phyloP scores from a whole-genome alignment of 192 early-diverging fungal species.

The Backusella westeae region DNA sequence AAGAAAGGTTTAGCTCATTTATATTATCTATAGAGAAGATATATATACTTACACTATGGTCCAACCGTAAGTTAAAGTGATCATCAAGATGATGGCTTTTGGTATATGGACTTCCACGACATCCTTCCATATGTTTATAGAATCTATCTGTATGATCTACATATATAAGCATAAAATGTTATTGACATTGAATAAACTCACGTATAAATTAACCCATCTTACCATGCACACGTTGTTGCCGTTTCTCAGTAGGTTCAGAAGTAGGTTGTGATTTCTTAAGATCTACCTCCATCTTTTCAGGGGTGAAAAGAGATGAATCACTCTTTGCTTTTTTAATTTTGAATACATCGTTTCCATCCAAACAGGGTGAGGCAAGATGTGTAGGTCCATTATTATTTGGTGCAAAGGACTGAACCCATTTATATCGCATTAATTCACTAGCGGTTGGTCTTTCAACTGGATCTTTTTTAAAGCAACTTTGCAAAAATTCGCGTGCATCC shows the following conservation, averaged over 20 bases:
- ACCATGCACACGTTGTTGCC: neutral
- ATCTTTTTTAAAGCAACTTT: conserved; percentile 83
- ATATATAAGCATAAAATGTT: neutral
- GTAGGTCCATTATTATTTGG: neutral
- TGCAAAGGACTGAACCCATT: conserved; percentile 50
- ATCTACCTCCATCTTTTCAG: neutral
- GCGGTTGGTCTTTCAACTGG: conserved; percentile 71
- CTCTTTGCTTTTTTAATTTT: neutral
- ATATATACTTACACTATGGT: neutral
- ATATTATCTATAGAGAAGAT: too few species aligned
- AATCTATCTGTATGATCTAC: neutral
- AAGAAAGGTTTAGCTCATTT: neutral
- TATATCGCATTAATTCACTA: conserved; percentile 64
- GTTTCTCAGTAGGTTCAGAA: neutral
- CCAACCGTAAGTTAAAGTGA: neutral
- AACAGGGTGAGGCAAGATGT: neutral
- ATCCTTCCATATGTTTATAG: neutral
- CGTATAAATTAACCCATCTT: neutral
- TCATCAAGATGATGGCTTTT: neutral
- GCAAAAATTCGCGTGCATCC: conserved; percentile 64
- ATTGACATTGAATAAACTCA: neutral
- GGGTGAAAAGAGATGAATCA: neutral
- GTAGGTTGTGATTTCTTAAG: neutral
- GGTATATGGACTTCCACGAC: neutral
- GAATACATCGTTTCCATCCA: neutral